These are phyloP conservation scores for Botryotinia convoluta DNA, from an alignment of 2,329 filamentous ascomycete genomes.

Conservation along the genomic window DNA sequence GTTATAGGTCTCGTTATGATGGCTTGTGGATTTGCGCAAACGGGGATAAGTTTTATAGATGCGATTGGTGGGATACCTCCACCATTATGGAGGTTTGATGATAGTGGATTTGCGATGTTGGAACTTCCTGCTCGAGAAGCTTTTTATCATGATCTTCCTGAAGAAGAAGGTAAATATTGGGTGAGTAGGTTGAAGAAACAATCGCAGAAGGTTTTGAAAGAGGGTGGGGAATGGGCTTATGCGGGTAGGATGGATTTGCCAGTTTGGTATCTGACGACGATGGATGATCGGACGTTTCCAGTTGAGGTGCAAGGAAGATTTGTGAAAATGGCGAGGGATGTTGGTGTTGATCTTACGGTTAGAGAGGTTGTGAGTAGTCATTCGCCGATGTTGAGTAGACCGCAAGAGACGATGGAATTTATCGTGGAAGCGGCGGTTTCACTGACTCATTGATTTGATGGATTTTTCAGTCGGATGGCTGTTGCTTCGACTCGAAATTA, in stretches of 20 bases:
- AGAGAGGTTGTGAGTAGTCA: conserved; percentile 43
- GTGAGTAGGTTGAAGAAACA: conserved; percentile 41
- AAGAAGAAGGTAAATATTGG: conserved; percentile 43
- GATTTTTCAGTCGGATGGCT: not conserved
- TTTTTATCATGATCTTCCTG: conserved; percentile 47
- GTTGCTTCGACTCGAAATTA: not conserved
- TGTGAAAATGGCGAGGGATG: conserved; percentile 41
- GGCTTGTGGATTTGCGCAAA: conserved; percentile 41
- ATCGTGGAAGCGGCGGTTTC: conserved; percentile 40
- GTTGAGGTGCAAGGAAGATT: conserved; percentile 39
- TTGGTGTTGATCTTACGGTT: conserved; percentile 39
- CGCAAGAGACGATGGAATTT: conserved; percentile 40
- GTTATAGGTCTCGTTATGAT: conserved; percentile 43
- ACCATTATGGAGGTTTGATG: conserved; percentile 40
- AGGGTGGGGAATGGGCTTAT: conserved; percentile 40
- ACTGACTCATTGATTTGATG: conserved; percentile 26
- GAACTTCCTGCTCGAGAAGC: conserved; percentile 38
- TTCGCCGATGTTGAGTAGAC: conserved; percentile 45
- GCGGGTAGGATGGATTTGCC: conserved; percentile 36
- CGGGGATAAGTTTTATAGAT: conserved; percentile 41
- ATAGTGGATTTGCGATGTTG: conserved; percentile 43
- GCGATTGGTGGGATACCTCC: conserved; percentile 41
- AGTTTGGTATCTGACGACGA: conserved; percentile 41
- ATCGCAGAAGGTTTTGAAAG: conserved; percentile 42
- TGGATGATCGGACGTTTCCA: conserved; percentile 42